Evolutionary conservation across 106 monocot species (phyloP).

Genomic region (Gastrodia elata): DNA sequence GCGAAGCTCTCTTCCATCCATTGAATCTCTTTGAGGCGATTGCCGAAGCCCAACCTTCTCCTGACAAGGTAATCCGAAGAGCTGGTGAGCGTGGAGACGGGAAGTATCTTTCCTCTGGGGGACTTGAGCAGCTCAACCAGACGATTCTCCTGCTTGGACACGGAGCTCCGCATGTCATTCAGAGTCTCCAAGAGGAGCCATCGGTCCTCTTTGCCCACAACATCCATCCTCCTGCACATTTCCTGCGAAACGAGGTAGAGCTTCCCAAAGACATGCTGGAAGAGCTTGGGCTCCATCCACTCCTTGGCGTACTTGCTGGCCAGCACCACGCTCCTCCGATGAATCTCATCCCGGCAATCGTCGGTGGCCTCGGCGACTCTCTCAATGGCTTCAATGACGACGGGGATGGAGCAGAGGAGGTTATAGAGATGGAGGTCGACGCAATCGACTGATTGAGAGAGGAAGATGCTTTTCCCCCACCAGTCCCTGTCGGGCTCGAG

Average conservation of each 20-base stretch:
- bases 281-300: slow-evolving; percentile 48
- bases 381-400: slow-evolving; percentile 62
- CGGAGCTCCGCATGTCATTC: slow-evolving; percentile 17
- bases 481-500: slow-evolving; percentile 40
- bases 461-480: slow-evolving; percentile 40
- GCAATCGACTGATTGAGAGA: slow-evolving; percentile 36
- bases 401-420: slow-evolving; percentile 53
- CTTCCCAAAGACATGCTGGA: slow-evolving; percentile 35
- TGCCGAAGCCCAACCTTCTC: slow-evolving; percentile 28
- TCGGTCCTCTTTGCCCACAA: slow-evolving; percentile 39
- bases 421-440: slow-evolving; percentile 45
- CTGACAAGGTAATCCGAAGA: slow-evolving; percentile 51
- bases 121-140: slow-evolving; percentile 36
- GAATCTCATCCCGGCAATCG: slow-evolving; percentile 24
- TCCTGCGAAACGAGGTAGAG: slow-evolving; percentile 31
- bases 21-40: slow-evolving; percentile 53
- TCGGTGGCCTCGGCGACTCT: slow-evolving; percentile 41
- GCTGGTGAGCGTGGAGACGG: slow-evolving; percentile 23
- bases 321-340: slow-evolving; percentile 21
- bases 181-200: slow-evolving; percentile 42
- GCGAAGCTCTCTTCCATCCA: slow-evolving; percentile 79
- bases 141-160: slow-evolving; percentile 30
- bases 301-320: slow-evolving; percentile 54
- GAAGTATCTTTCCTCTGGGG: slow-evolving; percentile 38
- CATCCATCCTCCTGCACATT: slow-evolving; percentile 27